These are phyloP conservation scores for Mallotus japonicus DNA, from an alignment of 441 rosid genomes.

Conservation along the genomic window DNA sequence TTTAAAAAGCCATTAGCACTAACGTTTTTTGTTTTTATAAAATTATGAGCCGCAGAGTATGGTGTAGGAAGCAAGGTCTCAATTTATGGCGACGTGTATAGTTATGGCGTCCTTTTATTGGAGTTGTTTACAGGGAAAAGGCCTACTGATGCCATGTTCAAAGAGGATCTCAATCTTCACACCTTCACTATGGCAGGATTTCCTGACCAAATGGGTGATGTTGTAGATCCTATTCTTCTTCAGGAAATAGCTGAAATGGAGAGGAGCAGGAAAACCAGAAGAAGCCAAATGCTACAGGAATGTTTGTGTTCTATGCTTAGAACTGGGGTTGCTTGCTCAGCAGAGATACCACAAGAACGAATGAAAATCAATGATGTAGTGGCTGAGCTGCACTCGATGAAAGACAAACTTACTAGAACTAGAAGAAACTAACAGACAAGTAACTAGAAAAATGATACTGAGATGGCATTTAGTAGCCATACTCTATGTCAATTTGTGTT, in stretches of 20 bases:
- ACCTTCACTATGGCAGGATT: neutral
- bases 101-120: neutral
- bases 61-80: neutral
- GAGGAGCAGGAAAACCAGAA: neutral
- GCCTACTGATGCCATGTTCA: neutral
- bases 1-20: neutral
- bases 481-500: too few species aligned
- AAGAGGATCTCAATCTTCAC: neutral
- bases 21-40: too few species aligned
- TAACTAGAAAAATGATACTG: too few species aligned
- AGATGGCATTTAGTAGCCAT: too few species aligned
- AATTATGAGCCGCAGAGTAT: neutral
- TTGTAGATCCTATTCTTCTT: neutral
- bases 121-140: conserved; percentile 1
- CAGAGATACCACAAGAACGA: neutral
- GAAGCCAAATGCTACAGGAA: neutral
- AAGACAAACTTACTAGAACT: neutral
- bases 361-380: neutral
- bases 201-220: neutral
- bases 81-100: neutral
- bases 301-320: neutral
- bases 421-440: neutral
- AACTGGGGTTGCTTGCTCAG: neutral
- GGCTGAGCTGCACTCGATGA: neutral
- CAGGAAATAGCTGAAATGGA: neutral